Conservation (phyloP, 2,329 filamentous ascomycete genomes). For the Apiospora malaysiana region DNA sequence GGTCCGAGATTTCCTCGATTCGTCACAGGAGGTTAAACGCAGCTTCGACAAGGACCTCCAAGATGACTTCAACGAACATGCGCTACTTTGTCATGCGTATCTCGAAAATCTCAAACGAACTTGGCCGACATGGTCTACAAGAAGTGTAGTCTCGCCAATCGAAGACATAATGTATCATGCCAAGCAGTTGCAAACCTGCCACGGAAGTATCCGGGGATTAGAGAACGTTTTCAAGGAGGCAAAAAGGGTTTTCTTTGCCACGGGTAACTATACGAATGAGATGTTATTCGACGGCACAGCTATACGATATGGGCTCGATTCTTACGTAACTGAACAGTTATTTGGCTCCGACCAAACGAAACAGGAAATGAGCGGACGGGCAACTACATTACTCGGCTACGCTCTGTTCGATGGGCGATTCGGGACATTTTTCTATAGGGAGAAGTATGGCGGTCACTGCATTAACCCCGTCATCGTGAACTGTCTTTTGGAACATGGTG, state of each 20-base stretch:
- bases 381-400: not conserved
- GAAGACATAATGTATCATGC: not conserved
- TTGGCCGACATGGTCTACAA: not conserved
- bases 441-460: not conserved
- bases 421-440: not conserved
- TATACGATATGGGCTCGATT: not conserved
- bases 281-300: not conserved
- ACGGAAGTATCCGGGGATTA: not conserved
- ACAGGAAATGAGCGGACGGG: not conserved
- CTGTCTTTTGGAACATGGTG: not conserved
- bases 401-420: not conserved
- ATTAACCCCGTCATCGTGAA: not conserved
- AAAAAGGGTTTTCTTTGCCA: not conserved
- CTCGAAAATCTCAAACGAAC: not conserved
- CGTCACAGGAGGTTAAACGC: not conserved
- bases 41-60: not conserved
- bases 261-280: not conserved
- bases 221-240: not conserved
- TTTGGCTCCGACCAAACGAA: not conserved
- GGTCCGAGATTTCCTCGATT: not conserved
- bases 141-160: no score
- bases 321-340: not conserved
- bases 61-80: not conserved
- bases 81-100: not conserved
- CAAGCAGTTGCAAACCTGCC: not conserved